phyloP scores from a whole-genome alignment of 2,329 filamentous ascomycete genomes.

The Orbilia oligospora region DNA sequence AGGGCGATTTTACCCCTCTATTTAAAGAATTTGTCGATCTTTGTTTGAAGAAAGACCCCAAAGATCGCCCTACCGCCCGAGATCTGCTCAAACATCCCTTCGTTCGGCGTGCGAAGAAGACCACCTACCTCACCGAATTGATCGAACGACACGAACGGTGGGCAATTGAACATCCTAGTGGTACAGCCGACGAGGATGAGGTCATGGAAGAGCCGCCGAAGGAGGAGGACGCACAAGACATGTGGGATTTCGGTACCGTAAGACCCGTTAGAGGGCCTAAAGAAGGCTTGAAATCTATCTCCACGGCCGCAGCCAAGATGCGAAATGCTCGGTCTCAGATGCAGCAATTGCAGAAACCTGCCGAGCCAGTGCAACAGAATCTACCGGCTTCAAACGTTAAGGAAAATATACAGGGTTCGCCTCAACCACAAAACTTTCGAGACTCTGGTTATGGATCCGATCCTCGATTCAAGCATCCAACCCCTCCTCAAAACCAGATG shows the following conservation, averaged over 20 bases:
- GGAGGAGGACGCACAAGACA: constrained; percentile 79
- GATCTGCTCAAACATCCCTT: constrained; percentile 92
- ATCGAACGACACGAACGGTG: constrained; percentile 92
- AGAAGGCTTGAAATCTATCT: constrained; percentile 55
- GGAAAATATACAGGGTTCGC: constrained; percentile 41
- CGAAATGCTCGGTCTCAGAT: constrained; percentile 72
- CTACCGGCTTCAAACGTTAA: constrained; percentile 34
- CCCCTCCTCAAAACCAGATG: constrained; percentile 74
- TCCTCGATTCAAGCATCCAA: constrained; percentile 69
- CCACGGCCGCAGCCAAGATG: constrained; percentile 64
- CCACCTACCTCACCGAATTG: constrained; percentile 94
- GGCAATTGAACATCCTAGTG: constrained; percentile 78
- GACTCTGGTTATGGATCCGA: constrained; percentile 64
- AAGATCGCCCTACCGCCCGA: constrained; percentile 86
- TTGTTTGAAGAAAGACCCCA: constrained; percentile 89
- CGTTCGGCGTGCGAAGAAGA: constrained; percentile 91
- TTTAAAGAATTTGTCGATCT: constrained; percentile 89
- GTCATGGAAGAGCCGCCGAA: constrained; percentile 71
- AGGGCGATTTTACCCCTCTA: constrained; percentile 84
- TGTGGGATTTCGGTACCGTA: constrained; percentile 99
- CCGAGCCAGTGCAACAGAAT: constrained; percentile 23
- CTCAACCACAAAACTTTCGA: constrained; percentile 52
- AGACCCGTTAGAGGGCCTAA: constrained; percentile 79
- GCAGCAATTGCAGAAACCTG: constrained; percentile 46
- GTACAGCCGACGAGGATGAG: constrained; percentile 76